phyloP scores from a whole-genome alignment of 2,329 filamentous ascomycete genomes.

The Onygenales sp. region DNA sequence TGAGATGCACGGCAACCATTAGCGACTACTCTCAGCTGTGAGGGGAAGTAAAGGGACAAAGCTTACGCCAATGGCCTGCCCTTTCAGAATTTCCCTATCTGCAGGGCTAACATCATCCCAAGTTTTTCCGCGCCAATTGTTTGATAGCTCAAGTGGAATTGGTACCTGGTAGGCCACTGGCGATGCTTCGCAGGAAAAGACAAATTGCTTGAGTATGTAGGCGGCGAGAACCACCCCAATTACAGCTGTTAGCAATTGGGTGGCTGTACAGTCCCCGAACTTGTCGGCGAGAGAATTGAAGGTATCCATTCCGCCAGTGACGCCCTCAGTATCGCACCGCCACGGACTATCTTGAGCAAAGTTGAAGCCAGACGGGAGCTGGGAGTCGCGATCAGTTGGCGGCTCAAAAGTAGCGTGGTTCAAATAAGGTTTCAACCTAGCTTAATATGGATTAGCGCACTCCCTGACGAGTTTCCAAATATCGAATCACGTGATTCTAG shows the following conservation, averaged over 20 bases:
- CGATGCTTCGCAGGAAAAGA: constrained; percentile 19
- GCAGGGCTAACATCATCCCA: constrained; percentile 27
- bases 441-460: too few relatives aligned
- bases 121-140: constrained; percentile 20
- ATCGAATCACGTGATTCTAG: too few relatives aligned
- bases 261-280: not conserved
- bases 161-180: constrained; percentile 30
- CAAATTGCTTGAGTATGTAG: constrained; percentile 4
- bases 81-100: constrained; percentile 26
- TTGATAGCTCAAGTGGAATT: constrained; percentile 24
- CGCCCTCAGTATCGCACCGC: not conserved
- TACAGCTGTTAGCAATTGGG: constrained; percentile 6
- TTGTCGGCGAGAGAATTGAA: constrained; percentile 2
- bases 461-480: too few relatives aligned
- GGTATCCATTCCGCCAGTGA: constrained; percentile 3
- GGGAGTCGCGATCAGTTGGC: too few relatives aligned
- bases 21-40: not conserved
- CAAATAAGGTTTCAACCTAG: too few relatives aligned
- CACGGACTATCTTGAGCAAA: too few relatives aligned
- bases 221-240: constrained; percentile 2
- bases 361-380: too few relatives aligned
- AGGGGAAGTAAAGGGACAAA: not conserved
- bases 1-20: not conserved
- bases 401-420: too few relatives aligned
- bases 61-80: constrained; percentile 31